phyloP scores from a whole-genome alignment of 164 flowering plant species.

The Liquidambar formosana region DNA sequence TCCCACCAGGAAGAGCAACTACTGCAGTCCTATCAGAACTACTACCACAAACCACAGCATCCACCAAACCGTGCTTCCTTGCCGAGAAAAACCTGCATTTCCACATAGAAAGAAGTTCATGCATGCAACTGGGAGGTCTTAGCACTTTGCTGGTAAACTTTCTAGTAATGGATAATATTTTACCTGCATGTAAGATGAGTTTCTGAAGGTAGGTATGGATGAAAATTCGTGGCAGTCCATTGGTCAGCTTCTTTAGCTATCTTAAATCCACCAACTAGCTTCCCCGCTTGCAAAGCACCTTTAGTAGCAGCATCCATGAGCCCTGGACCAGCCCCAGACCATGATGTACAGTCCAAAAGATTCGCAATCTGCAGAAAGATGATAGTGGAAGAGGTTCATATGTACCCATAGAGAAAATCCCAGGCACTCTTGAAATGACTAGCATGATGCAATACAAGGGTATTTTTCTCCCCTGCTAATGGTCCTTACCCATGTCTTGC shows the following conservation, averaged over 20 bases:
- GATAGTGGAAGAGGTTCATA: not conserved
- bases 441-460: no score
- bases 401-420: not conserved
- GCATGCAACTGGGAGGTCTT: not conserved
- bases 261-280: slow-evolving; percentile 88
- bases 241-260: slow-evolving; percentile 86
- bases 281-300: slow-evolving; percentile 83
- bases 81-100: slow-evolving; percentile 85
- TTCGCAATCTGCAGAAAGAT: slow-evolving; percentile 55
- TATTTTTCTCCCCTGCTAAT: no score
- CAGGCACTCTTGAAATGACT: no score
- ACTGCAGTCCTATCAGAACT: slow-evolving; percentile 77
- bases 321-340: slow-evolving; percentile 98
- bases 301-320: slow-evolving; percentile 93
- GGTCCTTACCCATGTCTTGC: not conserved
- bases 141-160: not conserved
- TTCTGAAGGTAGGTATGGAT: slow-evolving; percentile 80
- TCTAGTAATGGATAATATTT: not conserved
- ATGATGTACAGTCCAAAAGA: slow-evolving; percentile 82
- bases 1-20: slow-evolving; percentile 87
- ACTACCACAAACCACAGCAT: slow-evolving; percentile 67
- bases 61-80: slow-evolving; percentile 91
- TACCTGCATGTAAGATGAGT: slow-evolving; percentile 93
- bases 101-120: not conserved
- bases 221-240: slow-evolving; percentile 79